A percentile compares a stretch with the other conserved stretches of the same genome.
Conservation (phyloP, 306 rosid genomes). For the Prinsepia uniflora region DNA sequence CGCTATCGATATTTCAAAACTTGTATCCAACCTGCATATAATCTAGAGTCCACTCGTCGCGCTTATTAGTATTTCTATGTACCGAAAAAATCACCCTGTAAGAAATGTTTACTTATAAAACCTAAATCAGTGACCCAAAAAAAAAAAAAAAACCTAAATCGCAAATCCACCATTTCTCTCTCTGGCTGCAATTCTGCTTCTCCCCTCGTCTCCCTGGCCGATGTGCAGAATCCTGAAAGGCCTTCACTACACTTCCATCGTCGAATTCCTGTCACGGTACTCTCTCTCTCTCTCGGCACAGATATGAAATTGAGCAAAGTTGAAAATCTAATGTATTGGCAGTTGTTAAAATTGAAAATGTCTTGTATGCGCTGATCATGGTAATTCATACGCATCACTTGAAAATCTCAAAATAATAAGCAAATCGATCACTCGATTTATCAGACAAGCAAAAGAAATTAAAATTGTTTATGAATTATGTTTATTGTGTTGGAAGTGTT, state of each 20-base stretch:
- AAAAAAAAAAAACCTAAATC: neutral
- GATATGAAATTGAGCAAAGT: neutral
- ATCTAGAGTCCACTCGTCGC: too few species aligned
- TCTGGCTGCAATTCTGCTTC: neutral
- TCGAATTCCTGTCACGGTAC: conserved; percentile 1
- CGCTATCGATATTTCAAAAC: too few species aligned
- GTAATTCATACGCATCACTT: neutral
- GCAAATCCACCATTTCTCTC: neutral
- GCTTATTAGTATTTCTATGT: neutral
- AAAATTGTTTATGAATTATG: neutral
- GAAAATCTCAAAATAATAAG: neutral
- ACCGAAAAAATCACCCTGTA: neutral
- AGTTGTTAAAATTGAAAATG: neutral
- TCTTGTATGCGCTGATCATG: neutral
- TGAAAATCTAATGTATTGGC: neutral
- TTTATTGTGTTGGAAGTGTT: neutral
- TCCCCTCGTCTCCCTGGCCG: neutral
- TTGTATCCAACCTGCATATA: too few species aligned
- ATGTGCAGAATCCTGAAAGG: neutral
- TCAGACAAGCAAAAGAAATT: neutral
- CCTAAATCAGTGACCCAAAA: neutral
- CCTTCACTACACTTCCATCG: neutral
- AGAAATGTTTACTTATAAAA: neutral
- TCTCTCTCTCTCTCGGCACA: neutral
- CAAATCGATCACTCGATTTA: neutral